Evolutionary conservation across 2,329 filamentous ascomycete species (phyloP).

Genomic region (Leptographium procerum): DNA sequence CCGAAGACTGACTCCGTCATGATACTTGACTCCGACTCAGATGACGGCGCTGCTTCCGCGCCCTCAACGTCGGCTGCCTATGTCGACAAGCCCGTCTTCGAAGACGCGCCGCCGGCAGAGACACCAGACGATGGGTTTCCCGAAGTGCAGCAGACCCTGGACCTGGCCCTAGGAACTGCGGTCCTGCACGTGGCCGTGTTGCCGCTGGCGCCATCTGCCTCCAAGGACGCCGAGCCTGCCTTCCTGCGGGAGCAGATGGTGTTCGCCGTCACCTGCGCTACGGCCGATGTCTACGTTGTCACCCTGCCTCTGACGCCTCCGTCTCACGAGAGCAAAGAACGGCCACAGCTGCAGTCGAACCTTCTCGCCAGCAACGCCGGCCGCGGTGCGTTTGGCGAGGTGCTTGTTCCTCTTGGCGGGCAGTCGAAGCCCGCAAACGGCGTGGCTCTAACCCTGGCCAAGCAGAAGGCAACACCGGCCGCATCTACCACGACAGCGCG

Average conservation of each 20-base stretch:
- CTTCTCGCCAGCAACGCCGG: constrained; percentile 44
- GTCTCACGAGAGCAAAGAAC: constrained; percentile 45
- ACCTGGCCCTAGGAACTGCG: constrained; percentile 46
- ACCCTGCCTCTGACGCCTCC: constrained; percentile 51
- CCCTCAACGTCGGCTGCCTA: constrained; percentile 17
- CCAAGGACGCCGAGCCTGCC: constrained; percentile 37
- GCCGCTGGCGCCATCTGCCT: constrained; percentile 36
- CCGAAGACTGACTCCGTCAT: constrained; percentile 39
- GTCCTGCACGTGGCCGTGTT: constrained; percentile 45
- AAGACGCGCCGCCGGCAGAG: constrained; percentile 25
- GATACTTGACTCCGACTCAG: constrained; percentile 49
- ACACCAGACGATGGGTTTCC: constrained; percentile 38
- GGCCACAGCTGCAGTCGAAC: constrained; percentile 38
- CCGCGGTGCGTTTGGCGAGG: constrained; percentile 53
- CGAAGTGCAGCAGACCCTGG: constrained; percentile 47
- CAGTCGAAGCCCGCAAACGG: constrained; percentile 42
- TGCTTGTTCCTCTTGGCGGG: constrained; percentile 40
- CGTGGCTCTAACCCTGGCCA: constrained; percentile 36
- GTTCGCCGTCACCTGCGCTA: constrained; percentile 49
- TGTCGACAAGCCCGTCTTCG: constrained; percentile 47
- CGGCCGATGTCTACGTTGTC: constrained; percentile 44
- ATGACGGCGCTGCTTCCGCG: constrained; percentile 30
- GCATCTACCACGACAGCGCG: neutral
- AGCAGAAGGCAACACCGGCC: constrained; percentile 21
- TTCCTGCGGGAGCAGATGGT: constrained; percentile 47